Conservation (phyloP, 352 stramenopile genomes). For the Sclerospora graminicola region DNA sequence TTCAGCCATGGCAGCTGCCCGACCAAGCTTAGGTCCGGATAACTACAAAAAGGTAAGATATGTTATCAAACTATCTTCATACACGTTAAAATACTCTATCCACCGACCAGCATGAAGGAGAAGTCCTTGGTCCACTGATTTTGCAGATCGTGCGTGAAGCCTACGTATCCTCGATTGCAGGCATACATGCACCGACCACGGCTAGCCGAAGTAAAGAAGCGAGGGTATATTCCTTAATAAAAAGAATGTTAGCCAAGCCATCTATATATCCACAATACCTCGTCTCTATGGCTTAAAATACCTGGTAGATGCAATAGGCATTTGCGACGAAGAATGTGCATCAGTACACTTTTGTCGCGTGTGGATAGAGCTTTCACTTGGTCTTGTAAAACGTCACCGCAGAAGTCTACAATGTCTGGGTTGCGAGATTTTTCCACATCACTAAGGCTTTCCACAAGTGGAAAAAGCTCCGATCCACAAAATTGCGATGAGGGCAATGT, state of each 20-base stretch:
- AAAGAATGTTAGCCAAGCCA: constrained; percentile 2
- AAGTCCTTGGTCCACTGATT: constrained; percentile 66
- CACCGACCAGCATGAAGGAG: constrained; percentile 52
- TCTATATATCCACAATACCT: no score
- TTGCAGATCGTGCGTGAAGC: constrained; percentile 57
- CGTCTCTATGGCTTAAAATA: constrained; percentile 1
- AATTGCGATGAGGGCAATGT: constrained; percentile 27
- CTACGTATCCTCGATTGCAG: constrained; percentile 40
- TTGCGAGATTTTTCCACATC: constrained; percentile 26
- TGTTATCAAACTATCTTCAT: not conserved
- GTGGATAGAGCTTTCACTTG: constrained; percentile 27
- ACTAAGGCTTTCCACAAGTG: constrained; percentile 32
- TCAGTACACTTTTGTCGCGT: constrained; percentile 34
- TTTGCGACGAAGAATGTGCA: constrained; percentile 75
- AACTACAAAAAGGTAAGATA: constrained; percentile 23
- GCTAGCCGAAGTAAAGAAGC: constrained; percentile 48
- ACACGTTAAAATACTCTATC: not conserved
- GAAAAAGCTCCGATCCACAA: constrained; percentile 31
- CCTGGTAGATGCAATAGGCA: constrained; percentile 56
- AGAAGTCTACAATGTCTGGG: constrained; percentile 16
- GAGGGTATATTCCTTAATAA: constrained; percentile 45
- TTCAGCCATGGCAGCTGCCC: constrained; percentile 19
- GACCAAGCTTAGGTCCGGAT: constrained; percentile 35
- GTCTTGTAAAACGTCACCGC: constrained; percentile 23
- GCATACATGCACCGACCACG: constrained; percentile 53